Evolutionary conservation across 2,329 filamentous ascomycete species (phyloP), one percentile per base, ranked within the genome.

Genomic region (Alternaria infectoria): DNA sequence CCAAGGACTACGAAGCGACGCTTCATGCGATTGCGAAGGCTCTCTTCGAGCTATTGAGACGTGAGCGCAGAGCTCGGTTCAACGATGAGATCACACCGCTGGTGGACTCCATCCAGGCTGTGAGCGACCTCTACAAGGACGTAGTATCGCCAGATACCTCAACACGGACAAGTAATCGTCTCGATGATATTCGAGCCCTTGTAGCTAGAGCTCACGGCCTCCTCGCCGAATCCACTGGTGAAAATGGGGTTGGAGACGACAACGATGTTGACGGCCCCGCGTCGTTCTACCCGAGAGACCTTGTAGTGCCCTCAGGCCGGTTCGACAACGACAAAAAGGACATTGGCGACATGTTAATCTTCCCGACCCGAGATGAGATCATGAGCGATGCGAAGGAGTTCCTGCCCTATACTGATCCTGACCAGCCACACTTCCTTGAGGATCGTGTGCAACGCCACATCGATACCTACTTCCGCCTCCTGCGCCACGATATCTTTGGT

Each of bases 311-410:
- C 2, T 58, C 59, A 2, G 54, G 67, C 25, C 69, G 75, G 7
- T 72, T 79, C 47, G 71, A 79, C 28, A 81, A 81, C 26, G 77
- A 80, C 56, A 70, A 74, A 8, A 60, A 23, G 7, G 73, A 79
- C 51, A 79, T 81, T 5, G 46, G 63, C 0, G 40, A 75, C 0
- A 72, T 80, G n/a, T 25, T 61, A 5, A 72, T 80, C 6, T 74
- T 80, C 5, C 78, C 79, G 0, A 78, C 76, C 1, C 64, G 61
- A 3, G 67, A 71, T 13, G 78, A 80, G 54, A 74, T 80, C 3
- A 49, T 71, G 57, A 72, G 83, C 80, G 50, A 83, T 77, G 4
- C 69, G 73, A 56, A 85, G 28, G 75, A 79, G 10, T 78, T 74
- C 28, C 59, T 81, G 1, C 79, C 79, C 0, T 69, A 65, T 2